Evolutionary conservation across 2,329 filamentous ascomycete species (phyloP), one percentile per base, ranked within the genome.

Genomic region (Nemania bipapillata): DNA sequence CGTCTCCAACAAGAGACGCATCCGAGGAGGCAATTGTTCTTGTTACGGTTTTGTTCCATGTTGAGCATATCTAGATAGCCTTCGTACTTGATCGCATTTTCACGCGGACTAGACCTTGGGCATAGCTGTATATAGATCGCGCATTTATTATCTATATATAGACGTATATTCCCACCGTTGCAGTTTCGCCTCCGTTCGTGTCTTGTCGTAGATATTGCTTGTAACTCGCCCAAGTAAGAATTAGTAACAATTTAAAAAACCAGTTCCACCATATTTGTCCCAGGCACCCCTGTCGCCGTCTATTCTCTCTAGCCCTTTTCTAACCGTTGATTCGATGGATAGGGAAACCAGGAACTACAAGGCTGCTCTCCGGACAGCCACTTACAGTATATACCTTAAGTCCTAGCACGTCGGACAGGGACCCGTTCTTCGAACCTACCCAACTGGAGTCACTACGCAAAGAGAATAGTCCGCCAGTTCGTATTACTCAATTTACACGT

Each of bases 111-210:
- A 62, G 68, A 68, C 62, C 30, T 28, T n/a, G 58, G 26, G 40
- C 12, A 54, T 30, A 26, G 26, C 17, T 70, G 65, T 70, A 70
- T 65, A 64, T 67, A 67, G 64, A 58, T 40, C 37, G 22, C 50
- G 55, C 53, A 35, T 58, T 37, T 40, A 50, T 20, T 42, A 50
- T 68, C 68, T 65, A 65, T 58, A 56, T 49, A 58, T 55, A 65
- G 49, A 56, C 37, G 30, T 35, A 55, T 47, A 37, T 20, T 26
- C 37, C 49, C 7, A 30, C 15, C 4, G 15, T 32, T n/a, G 6
- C 17, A 8, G 26, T 20, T 20, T 40, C 12, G 9, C 28, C 24
- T 37, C 15, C 6, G 9, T n/a, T 20, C 6, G 9, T n/a, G 26
- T 58, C n/a, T n/a, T n/a, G n/a, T n/a, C n/a, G n/a, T n/a, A n/a